Base-by-base conservation (phyloP, 257 asterid genomes). In the Linderniella brevidens region DNA sequence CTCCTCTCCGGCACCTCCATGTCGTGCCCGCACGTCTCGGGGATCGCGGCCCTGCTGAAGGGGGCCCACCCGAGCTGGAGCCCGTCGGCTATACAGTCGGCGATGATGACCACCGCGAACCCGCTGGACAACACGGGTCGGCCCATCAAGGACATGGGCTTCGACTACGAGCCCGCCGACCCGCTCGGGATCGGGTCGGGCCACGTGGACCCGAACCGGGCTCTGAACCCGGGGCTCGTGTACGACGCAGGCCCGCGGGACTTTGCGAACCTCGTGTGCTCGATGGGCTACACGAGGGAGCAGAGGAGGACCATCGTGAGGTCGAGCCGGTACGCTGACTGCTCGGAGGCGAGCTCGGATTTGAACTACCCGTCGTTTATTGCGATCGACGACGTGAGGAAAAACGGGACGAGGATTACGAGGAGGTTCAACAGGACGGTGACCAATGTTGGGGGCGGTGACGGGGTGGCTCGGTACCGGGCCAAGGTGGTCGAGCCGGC, bases 91-190 rank as follows among this genome's bases (percentile, higher is more conserved):
- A 65, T 72, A 19, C 73, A 64, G 10, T 72, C 80, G 0, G 76
- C 76, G 11, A 68, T 73, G 80, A 68, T 68, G 80, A 73, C 80
- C 7, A 73, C 80, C 0, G 80, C 80, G 0, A 66, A 63, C 25
- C 71, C 53, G 7, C 53, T 65, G 3, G 80, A 73, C 13, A 69
- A 48, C 18, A 41, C 69, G 1, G 42, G 51, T 0, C 67, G 63
- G 4, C 71, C 72, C 25, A 73, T 73, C 49, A 58, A 49, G 8
- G 80, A 69, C 39, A 10, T 8, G 54, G 60, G 16, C 15, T 42
- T 15, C 8, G 43, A 39, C 13, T 10, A 39, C 15, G 13, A 11
- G 13, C 3, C 43, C 3, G 76, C 80, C 15, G 12, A 63, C 0
- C 72, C 69, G 0, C 40, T 66, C 0, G 80, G 64, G 11, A 66